Evolutionary conservation across 2,329 filamentous ascomycete genomes (phyloP), one percentile per base, ranked within the genome.

Genomic region (Fonsecaea pedrosoi): DNA sequence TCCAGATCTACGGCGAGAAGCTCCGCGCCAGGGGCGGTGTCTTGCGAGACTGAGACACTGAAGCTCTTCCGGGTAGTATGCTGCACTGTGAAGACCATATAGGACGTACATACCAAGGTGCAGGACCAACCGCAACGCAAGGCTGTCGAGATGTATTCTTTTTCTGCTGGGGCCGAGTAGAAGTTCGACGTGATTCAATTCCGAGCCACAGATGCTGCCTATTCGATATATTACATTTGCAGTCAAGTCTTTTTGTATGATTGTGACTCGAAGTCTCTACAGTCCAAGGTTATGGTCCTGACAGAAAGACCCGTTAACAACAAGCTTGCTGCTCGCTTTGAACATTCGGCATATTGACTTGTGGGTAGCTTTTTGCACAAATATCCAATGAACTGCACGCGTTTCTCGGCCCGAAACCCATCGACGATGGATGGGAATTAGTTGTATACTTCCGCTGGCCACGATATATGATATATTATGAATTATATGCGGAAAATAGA

Each of bases 1-100:
- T 81, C 62, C 75, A 78, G 69, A 54, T 73, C 56, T 77, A 71
- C 56, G 79, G 80, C 7, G 80, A 78, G 74, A 69, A 64, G 10
- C 56, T 81, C 70, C 72, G 79, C 60, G 70, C 69, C 35, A 77
- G 72, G 77, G 72, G 74, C 21, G 77, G 78, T 15, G 38, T 15
- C 12, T 5, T 40, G 38, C 12, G 38, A 40, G 38, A 40, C 13
- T 40, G 38, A 40, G 30, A 32, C 4, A 32, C 30, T 32, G 30
- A 32, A 32, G 30, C 6, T 32, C 30, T 32, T 2, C 30, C 30
- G 30, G 30, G 30, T 4, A 40, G 9, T 12, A 15, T 5, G 12
- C 12, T 40, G 30, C 30, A 53, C 25, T 30, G 12, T 15, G 1
- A 5, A 40, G 38, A 40, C 6, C 38, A 6, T 40, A 40, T 40